These are phyloP conservation scores for Lasiodiplodia gonubiensis DNA, from an alignment of 2,329 filamentous ascomycete species.

Conservation along the genomic window DNA sequence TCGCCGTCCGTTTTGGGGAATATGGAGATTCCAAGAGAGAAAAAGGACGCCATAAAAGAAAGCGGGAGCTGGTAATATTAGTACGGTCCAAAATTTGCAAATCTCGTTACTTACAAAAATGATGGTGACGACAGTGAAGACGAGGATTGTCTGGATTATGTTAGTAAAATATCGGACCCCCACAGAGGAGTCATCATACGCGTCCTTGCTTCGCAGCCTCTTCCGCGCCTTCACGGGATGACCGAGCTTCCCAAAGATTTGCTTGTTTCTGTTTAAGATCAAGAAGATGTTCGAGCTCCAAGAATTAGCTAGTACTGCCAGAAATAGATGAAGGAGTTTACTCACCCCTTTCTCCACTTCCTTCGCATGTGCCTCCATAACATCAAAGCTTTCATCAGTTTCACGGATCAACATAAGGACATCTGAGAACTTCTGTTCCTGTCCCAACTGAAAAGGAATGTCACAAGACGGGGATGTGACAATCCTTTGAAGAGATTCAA, in stretches of 20 bases:
- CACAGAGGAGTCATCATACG: not conserved
- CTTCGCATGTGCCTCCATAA: slow-evolving; percentile 17
- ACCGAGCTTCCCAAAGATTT: slow-evolving; percentile 70
- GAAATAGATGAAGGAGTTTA: not conserved
- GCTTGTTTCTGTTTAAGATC: slow-evolving; percentile 74
- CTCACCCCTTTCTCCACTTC: slow-evolving; percentile 16
- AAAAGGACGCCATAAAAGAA: slow-evolving; percentile 62
- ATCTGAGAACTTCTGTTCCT: not conserved
- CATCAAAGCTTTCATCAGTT: slow-evolving; percentile 2
- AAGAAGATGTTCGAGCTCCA: slow-evolving; percentile 63
- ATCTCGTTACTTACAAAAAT: slow-evolving; percentile 51
- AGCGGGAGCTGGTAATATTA: slow-evolving; percentile 44
- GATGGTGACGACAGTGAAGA: slow-evolving; percentile 65
- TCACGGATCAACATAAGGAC: not conserved
- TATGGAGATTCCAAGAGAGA: slow-evolving; percentile 57
- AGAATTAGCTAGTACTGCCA: slow-evolving; percentile 51
- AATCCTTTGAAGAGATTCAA: slow-evolving; percentile 54
- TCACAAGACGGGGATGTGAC: slow-evolving; percentile 37
- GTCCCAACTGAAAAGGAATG: not conserved
- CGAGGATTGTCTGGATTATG: slow-evolving; percentile 58
- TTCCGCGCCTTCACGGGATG: slow-evolving; percentile 65
- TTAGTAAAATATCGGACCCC: not conserved
- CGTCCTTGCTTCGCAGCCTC: slow-evolving; percentile 62
- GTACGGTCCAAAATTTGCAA: not conserved
- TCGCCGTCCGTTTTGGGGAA: slow-evolving; percentile 38